Conservation (phyloP, 2,329 filamentous ascomycete species). For the Sarocladium kiliense region DNA sequence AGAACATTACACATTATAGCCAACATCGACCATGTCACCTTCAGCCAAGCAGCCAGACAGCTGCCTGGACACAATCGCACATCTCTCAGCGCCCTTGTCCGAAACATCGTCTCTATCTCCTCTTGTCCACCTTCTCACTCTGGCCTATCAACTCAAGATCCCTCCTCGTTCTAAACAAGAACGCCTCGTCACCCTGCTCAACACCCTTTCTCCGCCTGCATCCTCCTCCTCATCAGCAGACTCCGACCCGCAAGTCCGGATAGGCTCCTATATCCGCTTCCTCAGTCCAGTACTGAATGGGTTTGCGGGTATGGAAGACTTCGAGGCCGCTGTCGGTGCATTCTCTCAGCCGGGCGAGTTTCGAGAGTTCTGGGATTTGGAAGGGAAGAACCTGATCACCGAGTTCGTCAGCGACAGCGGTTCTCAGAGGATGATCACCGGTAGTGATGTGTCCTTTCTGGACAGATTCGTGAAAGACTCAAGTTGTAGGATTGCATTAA, state of each 20-base stretch:
- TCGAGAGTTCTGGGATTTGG: constrained; percentile 28
- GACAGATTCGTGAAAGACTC: constrained; percentile 20
- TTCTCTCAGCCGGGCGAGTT: constrained; percentile 26
- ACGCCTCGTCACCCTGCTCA: constrained; percentile 28
- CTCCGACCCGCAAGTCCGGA: constrained; percentile 21
- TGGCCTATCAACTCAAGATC: constrained; percentile 25
- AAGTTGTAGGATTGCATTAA: constrained; percentile 20
- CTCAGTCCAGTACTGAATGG: constrained; percentile 28
- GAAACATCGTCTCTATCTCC: constrained; percentile 24
- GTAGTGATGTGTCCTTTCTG: constrained; percentile 21
- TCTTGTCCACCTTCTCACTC: constrained; percentile 27
- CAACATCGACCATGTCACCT: constrained; percentile 15
- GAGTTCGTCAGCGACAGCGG: constrained; percentile 24
- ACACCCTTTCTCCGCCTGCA: constrained; percentile 21
- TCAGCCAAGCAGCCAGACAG: constrained; percentile 15
- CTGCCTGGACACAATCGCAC: constrained; percentile 23
- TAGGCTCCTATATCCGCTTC: constrained; percentile 23
- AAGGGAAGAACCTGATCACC: constrained; percentile 26
- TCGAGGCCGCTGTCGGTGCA: constrained; percentile 25
- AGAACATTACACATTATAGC: not conserved
- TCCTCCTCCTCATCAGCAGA: constrained; percentile 11
- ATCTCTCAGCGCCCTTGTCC: constrained; percentile 24
- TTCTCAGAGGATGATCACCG: constrained; percentile 17
- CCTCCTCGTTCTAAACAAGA: constrained; percentile 20
- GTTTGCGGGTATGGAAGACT: constrained; percentile 26